These are phyloP conservation scores for Monilinia fructigena DNA, from an alignment of 2,329 filamentous ascomycete species.

Conservation along the genomic window DNA sequence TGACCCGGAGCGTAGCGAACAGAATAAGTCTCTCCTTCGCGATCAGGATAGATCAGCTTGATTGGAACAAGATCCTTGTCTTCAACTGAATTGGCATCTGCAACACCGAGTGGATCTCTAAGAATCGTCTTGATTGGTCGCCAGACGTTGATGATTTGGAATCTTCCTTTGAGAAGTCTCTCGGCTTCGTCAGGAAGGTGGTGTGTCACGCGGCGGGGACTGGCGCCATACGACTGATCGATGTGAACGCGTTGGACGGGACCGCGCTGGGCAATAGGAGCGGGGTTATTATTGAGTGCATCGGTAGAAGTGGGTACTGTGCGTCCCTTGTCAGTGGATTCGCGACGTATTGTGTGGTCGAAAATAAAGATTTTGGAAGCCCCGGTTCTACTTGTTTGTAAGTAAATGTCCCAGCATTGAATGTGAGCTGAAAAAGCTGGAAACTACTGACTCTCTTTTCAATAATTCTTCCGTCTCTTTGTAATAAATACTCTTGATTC, in stretches of 20 bases:
- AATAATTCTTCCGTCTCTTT: slow-evolving; percentile 42
- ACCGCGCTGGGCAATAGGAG: slow-evolving; percentile 40
- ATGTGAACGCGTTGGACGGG: slow-evolving; percentile 56
- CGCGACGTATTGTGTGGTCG: slow-evolving; percentile 59
- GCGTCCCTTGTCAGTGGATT: slow-evolving; percentile 32
- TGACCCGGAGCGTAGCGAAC: slow-evolving; percentile 44
- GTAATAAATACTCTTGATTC: slow-evolving; percentile 41
- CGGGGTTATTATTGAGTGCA: background rate
- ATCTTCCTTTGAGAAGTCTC: slow-evolving; percentile 47
- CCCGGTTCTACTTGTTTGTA: slow-evolving; percentile 50
- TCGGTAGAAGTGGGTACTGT: background rate
- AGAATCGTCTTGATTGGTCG: slow-evolving; percentile 51
- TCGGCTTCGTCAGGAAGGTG: slow-evolving; percentile 48
- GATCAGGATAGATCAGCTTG: slow-evolving; percentile 44
- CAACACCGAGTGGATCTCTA: slow-evolving; percentile 55
- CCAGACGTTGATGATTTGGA: slow-evolving; percentile 57
- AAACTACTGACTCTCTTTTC: slow-evolving; percentile 36
- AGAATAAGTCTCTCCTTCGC: slow-evolving; percentile 24
- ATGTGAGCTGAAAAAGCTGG: background rate
- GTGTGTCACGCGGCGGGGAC: slow-evolving; percentile 44
- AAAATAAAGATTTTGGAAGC: slow-evolving; percentile 59
- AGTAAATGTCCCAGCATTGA: slow-evolving; percentile 6
- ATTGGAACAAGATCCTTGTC: slow-evolving; percentile 52
- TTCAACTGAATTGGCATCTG: slow-evolving; percentile 49
- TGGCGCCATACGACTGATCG: slow-evolving; percentile 53